Evolutionary conservation across 2,329 filamentous ascomycete species (phyloP).

Genomic region (Blumeria graminis): DNA sequence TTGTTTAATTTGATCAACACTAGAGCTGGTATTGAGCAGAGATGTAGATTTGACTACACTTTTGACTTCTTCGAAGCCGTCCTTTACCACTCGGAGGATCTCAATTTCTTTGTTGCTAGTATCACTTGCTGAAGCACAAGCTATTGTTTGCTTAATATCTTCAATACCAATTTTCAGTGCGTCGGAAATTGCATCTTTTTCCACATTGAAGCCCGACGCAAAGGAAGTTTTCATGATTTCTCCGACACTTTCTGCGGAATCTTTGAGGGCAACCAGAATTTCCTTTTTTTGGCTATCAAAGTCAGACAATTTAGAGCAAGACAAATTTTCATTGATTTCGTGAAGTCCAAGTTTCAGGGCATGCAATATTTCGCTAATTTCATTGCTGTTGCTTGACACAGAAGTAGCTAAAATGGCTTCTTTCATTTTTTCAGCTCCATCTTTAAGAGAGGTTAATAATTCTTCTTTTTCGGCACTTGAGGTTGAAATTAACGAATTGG

Average conservation of each 20-base stretch:
- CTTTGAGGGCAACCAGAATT: constrained; percentile 35
- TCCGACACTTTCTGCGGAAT: constrained; percentile 50
- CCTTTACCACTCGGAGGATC: constrained; percentile 34
- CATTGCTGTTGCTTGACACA: constrained; percentile 15
- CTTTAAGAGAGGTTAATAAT: background rate
- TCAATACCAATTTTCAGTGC: constrained; percentile 68
- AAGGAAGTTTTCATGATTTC: constrained; percentile 8
- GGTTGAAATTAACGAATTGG: constrained; percentile 24
- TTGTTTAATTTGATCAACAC: constrained; percentile 33
- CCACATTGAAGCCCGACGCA: constrained; percentile 48
- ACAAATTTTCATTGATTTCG: constrained; percentile 21
- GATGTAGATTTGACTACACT: constrained; percentile 38
- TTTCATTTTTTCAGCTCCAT: background rate
- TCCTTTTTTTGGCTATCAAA: constrained; percentile 28
- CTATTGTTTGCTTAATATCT: constrained; percentile 29
- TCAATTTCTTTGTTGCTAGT: constrained; percentile 19
- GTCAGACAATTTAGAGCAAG: background rate
- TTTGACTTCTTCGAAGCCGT: constrained; percentile 24
- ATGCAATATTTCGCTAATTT: constrained; percentile 29
- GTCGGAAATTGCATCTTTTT: constrained; percentile 32
- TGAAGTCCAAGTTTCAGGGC: constrained; percentile 44
- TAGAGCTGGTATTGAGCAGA: constrained; percentile 22
- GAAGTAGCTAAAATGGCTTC: constrained; percentile 7
- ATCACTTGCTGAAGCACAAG: constrained; percentile 12
- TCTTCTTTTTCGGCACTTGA: constrained; percentile 4